phyloP scores from a whole-genome alignment of 768 basidiomycete species.

The Tylopilus vinaceipallidus region DNA sequence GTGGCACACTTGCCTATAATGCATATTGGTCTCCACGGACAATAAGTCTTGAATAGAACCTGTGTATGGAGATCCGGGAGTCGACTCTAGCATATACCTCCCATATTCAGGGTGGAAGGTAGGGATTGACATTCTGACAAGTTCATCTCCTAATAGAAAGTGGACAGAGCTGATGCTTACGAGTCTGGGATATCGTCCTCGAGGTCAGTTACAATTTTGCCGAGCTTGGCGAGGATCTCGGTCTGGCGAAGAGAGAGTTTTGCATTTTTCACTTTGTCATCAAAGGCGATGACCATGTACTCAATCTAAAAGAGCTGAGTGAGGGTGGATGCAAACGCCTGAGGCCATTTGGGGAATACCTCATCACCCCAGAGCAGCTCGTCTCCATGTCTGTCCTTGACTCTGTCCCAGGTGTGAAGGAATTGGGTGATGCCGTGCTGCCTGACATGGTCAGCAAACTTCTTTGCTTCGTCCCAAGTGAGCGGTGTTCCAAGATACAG shows the following conservation, averaged over 20 bases:
- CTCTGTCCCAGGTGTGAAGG: slow-evolving; percentile 85
- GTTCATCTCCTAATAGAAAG: neutral
- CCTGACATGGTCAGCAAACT: slow-evolving; percentile 86
- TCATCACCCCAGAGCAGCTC: slow-evolving; percentile 98
- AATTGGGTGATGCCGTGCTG: slow-evolving; percentile 94
- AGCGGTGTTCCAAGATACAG: slow-evolving; percentile 91
- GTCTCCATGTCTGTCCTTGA: slow-evolving; percentile 89
- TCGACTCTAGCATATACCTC: slow-evolving; percentile 97
- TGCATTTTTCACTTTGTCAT: slow-evolving; percentile 75
- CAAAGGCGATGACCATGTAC: slow-evolving; percentile 91
- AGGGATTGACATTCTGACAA: slow-evolving; percentile 65
- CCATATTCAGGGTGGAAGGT: slow-evolving; percentile 99
- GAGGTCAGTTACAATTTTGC: slow-evolving; percentile 64
- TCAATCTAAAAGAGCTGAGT: slow-evolving; percentile 62
- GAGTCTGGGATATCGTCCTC: slow-evolving; percentile 47
- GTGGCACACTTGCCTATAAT: slow-evolving; percentile 61
- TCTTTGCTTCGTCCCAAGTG: slow-evolving; percentile 85
- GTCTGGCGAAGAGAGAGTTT: slow-evolving; percentile 92
- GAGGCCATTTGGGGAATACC: slow-evolving; percentile 44
- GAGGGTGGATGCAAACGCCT: slow-evolving; percentile 7
- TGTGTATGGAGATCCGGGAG: slow-evolving; percentile 93
- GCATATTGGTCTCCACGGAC: slow-evolving; percentile 93
- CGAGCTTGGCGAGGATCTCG: slow-evolving; percentile 85
- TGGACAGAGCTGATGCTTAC: slow-evolving; percentile 39
- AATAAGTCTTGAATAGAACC: slow-evolving; percentile 84